Evolutionary conservation across 2,329 filamentous ascomycete species (phyloP), one percentile per base, ranked within the genome.

Genomic region (Hypoxylon sp.): DNA sequence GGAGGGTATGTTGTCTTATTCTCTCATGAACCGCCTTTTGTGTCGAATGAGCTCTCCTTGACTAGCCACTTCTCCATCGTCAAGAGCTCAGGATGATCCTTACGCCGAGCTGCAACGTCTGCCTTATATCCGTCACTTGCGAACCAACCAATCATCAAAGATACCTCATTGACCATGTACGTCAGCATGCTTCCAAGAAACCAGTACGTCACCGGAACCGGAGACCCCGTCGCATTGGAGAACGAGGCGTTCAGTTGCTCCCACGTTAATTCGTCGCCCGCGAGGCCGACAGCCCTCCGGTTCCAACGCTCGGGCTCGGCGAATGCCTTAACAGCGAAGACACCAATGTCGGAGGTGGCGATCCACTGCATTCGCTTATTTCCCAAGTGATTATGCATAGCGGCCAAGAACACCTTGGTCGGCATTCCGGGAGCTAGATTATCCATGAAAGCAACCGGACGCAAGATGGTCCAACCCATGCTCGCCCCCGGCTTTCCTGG

Each of bases 401-500:
- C 77, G 1, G 79, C 72, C 59, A 79, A 19, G 72, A 81, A 81
- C n/a, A 81, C 73, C 53, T 77, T 77, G 53, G 76, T 79, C 4
- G 72, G 59, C 56, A 81, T 75, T 2, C 75, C 78, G 3, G 79
- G 77, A 1, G 65, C 71, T 11, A 81, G 71, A 77, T 86, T 86
- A 6, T 91, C 88, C 80, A 89, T 87, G 78, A 91, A 91, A 1
- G 85, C 86, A 0, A 86, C 84, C 0, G 89, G 89, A 2, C 89
- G 83, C 2, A 91, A 79, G 41, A 91, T 85, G 0, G 87, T 90
- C 84, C 86, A 91, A 5, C 78, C 78, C 87, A 89, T 89, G 0
- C 73, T 52, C 13, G 62, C 76, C 17, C 73, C 73, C 10, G 65
- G 38, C 1, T 80, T 79, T 1, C 79, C 79, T 3, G 77, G 77